phyloP scores from a whole-genome alignment of 176 grass and related monocot species.

The Chloris gayana region DNA sequence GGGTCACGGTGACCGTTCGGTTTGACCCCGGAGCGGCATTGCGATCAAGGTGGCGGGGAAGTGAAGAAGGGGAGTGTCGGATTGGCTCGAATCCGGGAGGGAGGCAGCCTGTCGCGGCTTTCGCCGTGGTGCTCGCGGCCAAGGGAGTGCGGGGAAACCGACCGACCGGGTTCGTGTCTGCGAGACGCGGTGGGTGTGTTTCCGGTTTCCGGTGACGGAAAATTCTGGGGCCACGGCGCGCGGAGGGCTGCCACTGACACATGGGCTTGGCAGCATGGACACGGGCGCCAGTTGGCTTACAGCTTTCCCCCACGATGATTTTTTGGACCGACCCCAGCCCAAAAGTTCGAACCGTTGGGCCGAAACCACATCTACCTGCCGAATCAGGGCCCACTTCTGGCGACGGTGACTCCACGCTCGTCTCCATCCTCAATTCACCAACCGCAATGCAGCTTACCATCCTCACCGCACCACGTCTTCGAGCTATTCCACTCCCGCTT shows the following conservation, averaged over 20 bases:
- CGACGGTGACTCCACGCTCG: neutral
- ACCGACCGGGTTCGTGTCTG: neutral
- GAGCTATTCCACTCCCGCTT: constrained; percentile 17
- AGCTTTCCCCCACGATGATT: neutral
- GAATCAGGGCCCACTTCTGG: neutral
- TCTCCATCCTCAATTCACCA: neutral
- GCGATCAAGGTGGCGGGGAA: constrained; percentile 23
- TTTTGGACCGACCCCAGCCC: neutral
- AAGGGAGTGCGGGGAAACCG: neutral
- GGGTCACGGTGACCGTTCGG: constrained; percentile 40
- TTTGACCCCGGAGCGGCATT: constrained; percentile 39
- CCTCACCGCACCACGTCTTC: neutral
- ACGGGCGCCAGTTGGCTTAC: neutral
- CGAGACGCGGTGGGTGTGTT: too few relatives aligned
- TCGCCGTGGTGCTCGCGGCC: constrained; percentile 19
- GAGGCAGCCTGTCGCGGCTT: neutral
- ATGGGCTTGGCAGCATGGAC: neutral
- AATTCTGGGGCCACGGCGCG: constrained; percentile 2
- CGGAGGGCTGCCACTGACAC: neutral
- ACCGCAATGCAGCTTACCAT: constrained; percentile 16
- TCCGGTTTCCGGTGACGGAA: constrained; percentile 14
- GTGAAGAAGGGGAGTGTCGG: neutral
- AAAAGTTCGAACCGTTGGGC: neutral
- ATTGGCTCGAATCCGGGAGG: constrained; percentile 12
- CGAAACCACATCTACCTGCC: neutral